Percentiles rank a stretch among this genome's conserved stretches.
These are phyloP conservation scores for Daldinia childiae DNA, from an alignment of 495 filamentous ascomycete species.

Conservation along the genomic window DNA sequence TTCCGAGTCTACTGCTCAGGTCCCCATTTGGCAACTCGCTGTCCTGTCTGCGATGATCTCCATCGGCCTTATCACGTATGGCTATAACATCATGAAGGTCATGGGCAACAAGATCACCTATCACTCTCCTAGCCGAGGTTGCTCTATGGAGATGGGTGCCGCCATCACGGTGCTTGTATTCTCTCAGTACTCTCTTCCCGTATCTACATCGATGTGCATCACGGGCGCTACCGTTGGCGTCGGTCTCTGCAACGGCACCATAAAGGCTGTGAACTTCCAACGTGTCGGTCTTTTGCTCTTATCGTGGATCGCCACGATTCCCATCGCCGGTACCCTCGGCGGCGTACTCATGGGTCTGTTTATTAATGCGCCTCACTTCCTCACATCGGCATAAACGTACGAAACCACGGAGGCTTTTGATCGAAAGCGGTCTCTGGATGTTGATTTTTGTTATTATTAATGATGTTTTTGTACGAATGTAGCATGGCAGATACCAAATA, in stretches of 20 bases:
- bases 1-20: slow-evolving; percentile 61
- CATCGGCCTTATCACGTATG: slow-evolving; percentile 68
- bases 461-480: slow-evolving; percentile 6
- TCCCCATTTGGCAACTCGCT: slow-evolving; percentile 64
- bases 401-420: not conserved
- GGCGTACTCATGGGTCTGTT: slow-evolving; percentile 70
- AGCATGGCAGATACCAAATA: slow-evolving; percentile 17
- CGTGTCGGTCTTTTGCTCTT: slow-evolving; percentile 59
- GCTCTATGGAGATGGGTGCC: slow-evolving; percentile 72
- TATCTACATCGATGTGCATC: slow-evolving; percentile 69
- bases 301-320: slow-evolving; percentile 72
- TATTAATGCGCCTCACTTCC: slow-evolving; percentile 67
- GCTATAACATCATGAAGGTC: slow-evolving; percentile 76
- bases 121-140: slow-evolving; percentile 69
- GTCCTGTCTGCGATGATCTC: slow-evolving; percentile 63
- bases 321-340: slow-evolving; percentile 67
- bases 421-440: not conserved
- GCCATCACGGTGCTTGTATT: slow-evolving; percentile 72
- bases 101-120: slow-evolving; percentile 77
- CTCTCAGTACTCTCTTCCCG: slow-evolving; percentile 68
- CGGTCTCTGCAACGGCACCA: slow-evolving; percentile 64
- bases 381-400: not conserved
- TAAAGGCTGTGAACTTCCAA: slow-evolving; percentile 72
- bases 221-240: slow-evolving; percentile 67
- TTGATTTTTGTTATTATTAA: not conserved